phyloP scores from a whole-genome alignment of 2,329 filamentous ascomycete species.

The Diplocarpon mali region DNA sequence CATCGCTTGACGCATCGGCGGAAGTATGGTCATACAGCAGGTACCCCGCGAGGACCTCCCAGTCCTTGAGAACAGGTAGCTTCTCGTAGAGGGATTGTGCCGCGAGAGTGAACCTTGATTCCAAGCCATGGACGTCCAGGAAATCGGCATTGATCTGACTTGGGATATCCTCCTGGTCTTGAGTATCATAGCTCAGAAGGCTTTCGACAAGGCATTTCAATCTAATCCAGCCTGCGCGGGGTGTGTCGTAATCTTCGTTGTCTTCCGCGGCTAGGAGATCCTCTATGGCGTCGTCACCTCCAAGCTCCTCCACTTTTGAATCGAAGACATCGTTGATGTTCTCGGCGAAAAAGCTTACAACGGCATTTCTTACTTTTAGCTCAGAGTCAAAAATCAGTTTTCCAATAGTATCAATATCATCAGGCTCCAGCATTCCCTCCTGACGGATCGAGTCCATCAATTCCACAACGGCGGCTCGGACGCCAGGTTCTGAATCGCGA shows the following conservation, averaged over 20 bases:
- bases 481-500: conserved; percentile 67
- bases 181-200: conserved; percentile 68
- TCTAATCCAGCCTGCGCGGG: conserved; percentile 77
- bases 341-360: conserved; percentile 81
- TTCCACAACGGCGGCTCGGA: conserved; percentile 70
- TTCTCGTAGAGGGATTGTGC: conserved; percentile 78
- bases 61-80: conserved; percentile 69
- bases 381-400: conserved; percentile 85
- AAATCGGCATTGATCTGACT: conserved; percentile 34
- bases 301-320: conserved; percentile 70
- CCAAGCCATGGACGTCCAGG: conserved; percentile 52
- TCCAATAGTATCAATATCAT: conserved; percentile 81
- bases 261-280: conserved; percentile 62
- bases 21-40: conserved; percentile 83
- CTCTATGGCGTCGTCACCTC: conserved; percentile 64
- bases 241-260: conserved; percentile 66
- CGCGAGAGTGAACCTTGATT: conserved; percentile 77
- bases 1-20: conserved; percentile 51
- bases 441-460: conserved; percentile 74
- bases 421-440: conserved; percentile 77
- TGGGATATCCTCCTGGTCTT: conserved; percentile 48
- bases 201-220: conserved; percentile 84
- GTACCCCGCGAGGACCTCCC: conserved; percentile 84
- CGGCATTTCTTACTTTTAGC: conserved; percentile 71
- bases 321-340: conserved; percentile 77